Conservation (phyloP, 1,139 yeast genomes). For the Saccharomyces hybrid region DNA sequence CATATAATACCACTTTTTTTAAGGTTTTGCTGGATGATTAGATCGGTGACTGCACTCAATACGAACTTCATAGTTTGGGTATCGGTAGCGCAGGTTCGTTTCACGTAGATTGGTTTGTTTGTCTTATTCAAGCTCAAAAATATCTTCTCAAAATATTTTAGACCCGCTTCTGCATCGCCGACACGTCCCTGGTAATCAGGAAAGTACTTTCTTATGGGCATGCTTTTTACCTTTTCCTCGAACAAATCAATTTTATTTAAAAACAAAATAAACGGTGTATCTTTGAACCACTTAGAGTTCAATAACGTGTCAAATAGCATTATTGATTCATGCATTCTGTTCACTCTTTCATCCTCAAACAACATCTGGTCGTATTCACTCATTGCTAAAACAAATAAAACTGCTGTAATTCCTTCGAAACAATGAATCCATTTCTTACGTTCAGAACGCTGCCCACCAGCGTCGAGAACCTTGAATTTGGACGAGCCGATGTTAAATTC, state of each 20-base stretch:
- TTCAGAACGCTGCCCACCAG: constrained; percentile 95
- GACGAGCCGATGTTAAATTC: constrained; percentile 61
- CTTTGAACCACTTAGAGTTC: constrained; percentile 76
- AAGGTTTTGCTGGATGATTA: constrained; percentile 76
- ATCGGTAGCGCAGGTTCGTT: constrained; percentile 95
- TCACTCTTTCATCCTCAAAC: constrained; percentile 83
- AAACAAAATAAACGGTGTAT: constrained; percentile 84
- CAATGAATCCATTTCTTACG: constrained; percentile 95
- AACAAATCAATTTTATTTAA: constrained; percentile 83
- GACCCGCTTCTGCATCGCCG: constrained; percentile 57
- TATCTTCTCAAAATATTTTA: constrained; percentile 57
- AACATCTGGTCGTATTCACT: constrained; percentile 88
- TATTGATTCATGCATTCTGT: constrained; percentile 87
- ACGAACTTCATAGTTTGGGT: constrained; percentile 82
- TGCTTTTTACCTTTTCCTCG: constrained; percentile 55
- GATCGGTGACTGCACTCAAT: constrained; percentile 84
- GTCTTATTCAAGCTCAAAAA: constrained; percentile 57
- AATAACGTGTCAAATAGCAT: constrained; percentile 77
- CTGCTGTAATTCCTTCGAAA: constrained; percentile 85
- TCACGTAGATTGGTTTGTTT: constrained; percentile 74
- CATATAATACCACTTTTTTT: constrained; percentile 74
- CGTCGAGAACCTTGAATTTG: constrained; percentile 76
- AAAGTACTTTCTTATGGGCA: constrained; percentile 61
- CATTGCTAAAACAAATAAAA: constrained; percentile 84
- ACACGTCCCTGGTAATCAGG: constrained; percentile 64